Evolutionary conservation across 805 yeast genomes (phyloP).

Genomic region (Metschnikowia bowlesiae): DNA sequence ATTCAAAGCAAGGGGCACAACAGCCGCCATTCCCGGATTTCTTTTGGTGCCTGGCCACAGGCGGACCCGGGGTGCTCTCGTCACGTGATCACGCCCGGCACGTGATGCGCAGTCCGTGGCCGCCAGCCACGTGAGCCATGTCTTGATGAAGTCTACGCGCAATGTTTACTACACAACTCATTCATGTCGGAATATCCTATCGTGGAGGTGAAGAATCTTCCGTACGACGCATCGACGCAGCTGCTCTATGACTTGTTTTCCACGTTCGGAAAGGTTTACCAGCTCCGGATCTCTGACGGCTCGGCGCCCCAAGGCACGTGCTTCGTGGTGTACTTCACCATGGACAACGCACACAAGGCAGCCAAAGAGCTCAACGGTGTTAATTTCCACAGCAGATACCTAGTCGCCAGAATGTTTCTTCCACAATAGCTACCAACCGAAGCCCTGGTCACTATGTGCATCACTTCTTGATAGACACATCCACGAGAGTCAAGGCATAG

Average conservation of each 20-base stretch:
- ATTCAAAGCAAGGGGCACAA: too few species aligned
- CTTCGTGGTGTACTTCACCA: slow-evolving; percentile 48
- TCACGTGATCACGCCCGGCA: background rate
- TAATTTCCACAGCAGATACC: slow-evolving; percentile 54
- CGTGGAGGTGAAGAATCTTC: slow-evolving; percentile 54
- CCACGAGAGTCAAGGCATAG: slow-evolving; percentile 39
- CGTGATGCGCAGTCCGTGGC: too few species aligned
- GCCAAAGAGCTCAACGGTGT: slow-evolving; percentile 55
- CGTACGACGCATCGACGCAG: slow-evolving; percentile 44
- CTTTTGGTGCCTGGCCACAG: too few species aligned
- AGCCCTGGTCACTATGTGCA: background rate
- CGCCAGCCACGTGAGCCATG: background rate
- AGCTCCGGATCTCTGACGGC: slow-evolving; percentile 40
- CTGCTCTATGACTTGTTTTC: slow-evolving; percentile 51
- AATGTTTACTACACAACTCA: background rate
- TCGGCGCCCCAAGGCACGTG: slow-evolving; percentile 42
- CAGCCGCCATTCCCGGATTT: too few species aligned
- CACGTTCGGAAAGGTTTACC: slow-evolving; percentile 52
- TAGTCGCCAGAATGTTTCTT: slow-evolving; percentile 37
- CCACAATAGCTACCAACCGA: background rate
- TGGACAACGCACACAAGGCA: slow-evolving; percentile 47
- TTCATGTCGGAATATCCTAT: slow-evolving; percentile 34
- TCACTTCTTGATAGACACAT: slow-evolving; percentile 24
- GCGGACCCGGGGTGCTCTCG: too few species aligned
- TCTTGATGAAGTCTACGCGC: background rate